These are phyloP conservation scores for Lentinula guzmanii DNA, from an alignment of 768 basidiomycete genomes.

Conservation along the genomic window DNA sequence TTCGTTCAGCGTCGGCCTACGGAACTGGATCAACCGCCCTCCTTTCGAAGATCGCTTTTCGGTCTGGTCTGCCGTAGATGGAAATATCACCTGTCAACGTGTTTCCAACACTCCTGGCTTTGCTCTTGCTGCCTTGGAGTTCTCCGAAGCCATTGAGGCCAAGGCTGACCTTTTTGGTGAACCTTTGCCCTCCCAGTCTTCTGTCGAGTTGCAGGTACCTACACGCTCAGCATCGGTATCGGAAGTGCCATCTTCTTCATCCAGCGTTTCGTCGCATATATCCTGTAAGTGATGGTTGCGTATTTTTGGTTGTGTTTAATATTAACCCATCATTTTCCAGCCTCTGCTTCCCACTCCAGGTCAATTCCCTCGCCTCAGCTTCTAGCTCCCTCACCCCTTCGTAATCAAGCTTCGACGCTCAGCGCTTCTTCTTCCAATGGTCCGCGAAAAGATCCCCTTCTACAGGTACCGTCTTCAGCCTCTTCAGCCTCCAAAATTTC, in stretches of 20 bases:
- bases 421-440: constrained; percentile 9
- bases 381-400: constrained; percentile 9
- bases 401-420: constrained; percentile 7
- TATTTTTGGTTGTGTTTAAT: neutral
- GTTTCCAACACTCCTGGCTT: constrained; percentile 39
- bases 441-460: constrained; percentile 1
- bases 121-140: constrained; percentile 70
- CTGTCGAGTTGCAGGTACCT: constrained; percentile 3
- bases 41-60: constrained; percentile 70
- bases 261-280: constrained; percentile 8
- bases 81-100: constrained; percentile 28
- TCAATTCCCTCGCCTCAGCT: constrained; percentile 2
- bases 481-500: neutral
- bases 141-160: constrained; percentile 59
- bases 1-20: constrained; percentile 49
- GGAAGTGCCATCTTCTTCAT: constrained; percentile 7
- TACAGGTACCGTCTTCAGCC: constrained; percentile 9
- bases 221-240: neutral
- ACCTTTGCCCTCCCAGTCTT: constrained; percentile 4
- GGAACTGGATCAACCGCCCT: constrained; percentile 65
- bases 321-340: neutral
- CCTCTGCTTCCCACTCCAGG: constrained; percentile 3
- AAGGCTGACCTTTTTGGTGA: constrained; percentile 41
- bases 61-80: constrained; percentile 43
- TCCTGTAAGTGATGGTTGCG: constrained; percentile 8